Conservation (phyloP, 352 stramenopile species). For the Thraustotheca clavata region DNA sequence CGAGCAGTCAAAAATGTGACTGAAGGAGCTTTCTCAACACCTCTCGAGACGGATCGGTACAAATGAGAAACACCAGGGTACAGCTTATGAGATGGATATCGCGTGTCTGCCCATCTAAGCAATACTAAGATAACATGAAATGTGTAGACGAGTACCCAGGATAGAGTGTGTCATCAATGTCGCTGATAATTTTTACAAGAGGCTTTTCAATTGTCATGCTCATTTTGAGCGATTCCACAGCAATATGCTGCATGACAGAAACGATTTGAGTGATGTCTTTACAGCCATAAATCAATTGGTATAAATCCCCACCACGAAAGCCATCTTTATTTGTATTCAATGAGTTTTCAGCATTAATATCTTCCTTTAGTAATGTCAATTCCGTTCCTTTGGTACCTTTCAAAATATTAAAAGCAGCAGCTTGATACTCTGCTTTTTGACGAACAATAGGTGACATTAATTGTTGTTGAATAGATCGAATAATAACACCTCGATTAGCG, state of each 20-base stretch:
- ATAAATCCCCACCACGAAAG: slow-evolving; percentile 58
- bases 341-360: slow-evolving; percentile 61
- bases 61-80: slow-evolving; percentile 74
- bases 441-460: slow-evolving; percentile 58
- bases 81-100: slow-evolving; percentile 13
- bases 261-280: slow-evolving; percentile 75
- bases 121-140: neutral
- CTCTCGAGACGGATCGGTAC: slow-evolving; percentile 50
- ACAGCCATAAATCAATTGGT: slow-evolving; percentile 65
- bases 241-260: slow-evolving; percentile 76
- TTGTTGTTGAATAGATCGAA: slow-evolving; percentile 69
- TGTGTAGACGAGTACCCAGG: slow-evolving; percentile 44
- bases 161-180: slow-evolving; percentile 81
- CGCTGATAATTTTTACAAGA: slow-evolving; percentile 80
- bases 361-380: slow-evolving; percentile 69
- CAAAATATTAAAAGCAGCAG: slow-evolving; percentile 58
- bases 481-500: slow-evolving; percentile 62
- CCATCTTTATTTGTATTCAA: slow-evolving; percentile 28
- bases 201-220: slow-evolving; percentile 31
- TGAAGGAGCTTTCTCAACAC: slow-evolving; percentile 36
- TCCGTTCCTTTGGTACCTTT: slow-evolving; percentile 57
- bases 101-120: slow-evolving; percentile 13
- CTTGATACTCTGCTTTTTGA: slow-evolving; percentile 56
- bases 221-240: slow-evolving; percentile 62
- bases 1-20: slow-evolving; percentile 79